Evolutionary conservation across 768 basidiomycete species (phyloP).

Genomic region (Clitopilus passeckerianus): DNA sequence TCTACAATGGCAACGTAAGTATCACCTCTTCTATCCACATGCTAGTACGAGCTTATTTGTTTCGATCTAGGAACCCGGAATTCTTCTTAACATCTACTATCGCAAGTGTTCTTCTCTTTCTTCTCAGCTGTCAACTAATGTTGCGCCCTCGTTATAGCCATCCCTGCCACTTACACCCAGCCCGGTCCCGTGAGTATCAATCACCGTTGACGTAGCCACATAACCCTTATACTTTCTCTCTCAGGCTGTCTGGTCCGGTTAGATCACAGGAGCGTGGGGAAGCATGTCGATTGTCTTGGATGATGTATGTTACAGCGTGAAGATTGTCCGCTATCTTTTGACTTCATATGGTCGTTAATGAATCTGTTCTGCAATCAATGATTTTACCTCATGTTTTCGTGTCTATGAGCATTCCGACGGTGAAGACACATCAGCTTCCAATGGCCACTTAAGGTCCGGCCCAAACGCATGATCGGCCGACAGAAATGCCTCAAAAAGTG

Average conservation of each 20-base stretch:
- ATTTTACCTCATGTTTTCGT: neutral
- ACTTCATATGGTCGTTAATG: neutral
- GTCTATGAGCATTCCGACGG: neutral
- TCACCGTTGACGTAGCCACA: neutral
- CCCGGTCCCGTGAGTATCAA: slow-evolving; percentile 8
- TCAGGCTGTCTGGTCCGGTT: neutral
- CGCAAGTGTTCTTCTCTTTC: slow-evolving; percentile 1
- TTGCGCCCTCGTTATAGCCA: neutral
- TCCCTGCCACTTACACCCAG: slow-evolving; percentile 8
- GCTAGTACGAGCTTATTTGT: neutral
- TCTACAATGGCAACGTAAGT: slow-evolving; percentile 9
- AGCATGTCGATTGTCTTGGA: neutral
- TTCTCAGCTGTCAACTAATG: neutral
- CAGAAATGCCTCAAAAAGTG: neutral
- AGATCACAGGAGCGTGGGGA: neutral
- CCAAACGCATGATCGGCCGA: neutral
- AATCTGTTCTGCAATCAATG: neutral
- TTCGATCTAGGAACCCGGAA: slow-evolving; percentile 7
- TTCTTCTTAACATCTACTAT: slow-evolving; percentile 8
- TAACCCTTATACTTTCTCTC: neutral
- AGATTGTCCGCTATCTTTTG: neutral
- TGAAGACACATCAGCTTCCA: neutral
- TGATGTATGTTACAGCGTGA: neutral
- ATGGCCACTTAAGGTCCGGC: neutral
- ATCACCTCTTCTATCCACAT: neutral